Percentiles rank a stretch among this genome's conserved stretches.
Evolutionary conservation across 495 filamentous ascomycete species (phyloP).

Genomic region (Neurospora sp.): DNA sequence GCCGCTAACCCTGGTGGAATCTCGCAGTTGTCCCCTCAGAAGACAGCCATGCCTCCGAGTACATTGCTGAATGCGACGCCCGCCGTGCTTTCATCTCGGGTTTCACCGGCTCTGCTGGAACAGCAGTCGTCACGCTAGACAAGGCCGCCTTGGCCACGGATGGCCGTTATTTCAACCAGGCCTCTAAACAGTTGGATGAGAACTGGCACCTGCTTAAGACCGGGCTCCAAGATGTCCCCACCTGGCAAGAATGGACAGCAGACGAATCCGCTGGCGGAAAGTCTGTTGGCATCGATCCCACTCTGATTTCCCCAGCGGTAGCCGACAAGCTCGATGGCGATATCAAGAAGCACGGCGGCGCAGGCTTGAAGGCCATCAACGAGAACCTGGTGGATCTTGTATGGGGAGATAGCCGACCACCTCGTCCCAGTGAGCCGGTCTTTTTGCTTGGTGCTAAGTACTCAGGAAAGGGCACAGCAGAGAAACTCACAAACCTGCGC

Average conservation of each 20-base stretch:
- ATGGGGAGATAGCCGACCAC: constrained; percentile 68
- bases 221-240: constrained; percentile 85
- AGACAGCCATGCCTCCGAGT: constrained; percentile 96
- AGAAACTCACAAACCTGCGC: constrained; percentile 78
- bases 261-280: constrained; percentile 79
- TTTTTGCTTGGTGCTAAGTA: constrained; percentile 61
- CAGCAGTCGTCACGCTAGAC: constrained; percentile 74
- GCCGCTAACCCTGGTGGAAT: constrained; percentile 3
- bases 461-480: constrained; percentile 70
- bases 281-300: constrained; percentile 84
- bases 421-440: constrained; percentile 66
- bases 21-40: constrained; percentile 83
- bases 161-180: constrained; percentile 98
- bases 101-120: constrained; percentile 92
- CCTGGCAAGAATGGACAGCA: constrained; percentile 95
- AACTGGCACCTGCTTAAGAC: constrained; percentile 94
- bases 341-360: constrained; percentile 79
- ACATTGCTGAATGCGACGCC: constrained; percentile 88
- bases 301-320: constrained; percentile 72
- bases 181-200: constrained; percentile 77
- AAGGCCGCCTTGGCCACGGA: constrained; percentile 91
- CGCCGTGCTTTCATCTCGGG: constrained; percentile 88
- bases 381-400: constrained; percentile 81
- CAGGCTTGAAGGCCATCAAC: constrained; percentile 58
- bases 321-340: constrained; percentile 81